phyloP scores from a whole-genome alignment of 2,329 filamentous ascomycete species.

The Sporothrix pseudoabietina region DNA sequence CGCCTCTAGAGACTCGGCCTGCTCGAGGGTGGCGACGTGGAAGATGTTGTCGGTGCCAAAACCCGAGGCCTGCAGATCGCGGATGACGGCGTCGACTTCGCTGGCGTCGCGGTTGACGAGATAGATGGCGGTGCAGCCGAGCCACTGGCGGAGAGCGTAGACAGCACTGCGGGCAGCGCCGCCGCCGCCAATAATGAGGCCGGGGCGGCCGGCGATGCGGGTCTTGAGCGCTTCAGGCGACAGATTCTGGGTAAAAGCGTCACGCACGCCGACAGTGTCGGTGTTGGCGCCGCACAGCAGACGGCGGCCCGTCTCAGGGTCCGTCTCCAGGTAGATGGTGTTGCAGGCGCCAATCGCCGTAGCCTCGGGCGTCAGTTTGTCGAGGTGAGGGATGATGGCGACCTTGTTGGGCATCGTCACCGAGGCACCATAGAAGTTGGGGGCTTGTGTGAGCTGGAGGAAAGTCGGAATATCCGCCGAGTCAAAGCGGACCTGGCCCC shows the following conservation, averaged over 20 bases:
- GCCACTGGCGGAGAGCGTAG: conserved; percentile 71
- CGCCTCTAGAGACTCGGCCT: conserved; percentile 59
- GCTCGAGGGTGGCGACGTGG: conserved; percentile 62
- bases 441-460: conserved; percentile 55
- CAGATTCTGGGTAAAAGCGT: conserved; percentile 66
- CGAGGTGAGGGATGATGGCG: conserved; percentile 70
- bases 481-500: conserved; percentile 57
- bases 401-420: conserved; percentile 88
- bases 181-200: conserved; percentile 74
- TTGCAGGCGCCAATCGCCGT: conserved; percentile 76
- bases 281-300: conserved; percentile 75
- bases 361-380: conserved; percentile 72
- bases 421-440: conserved; percentile 67
- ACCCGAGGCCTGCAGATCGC: conserved; percentile 61
- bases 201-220: conserved; percentile 51
- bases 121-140: conserved; percentile 70
- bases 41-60: conserved; percentile 59
- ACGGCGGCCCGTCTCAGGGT: conserved; percentile 47
- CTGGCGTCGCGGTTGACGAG: conserved; percentile 71
- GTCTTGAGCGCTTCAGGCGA: conserved; percentile 38
- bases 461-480: conserved; percentile 54
- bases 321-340: conserved; percentile 67
- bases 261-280: conserved; percentile 75
- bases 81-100: conserved; percentile 68
- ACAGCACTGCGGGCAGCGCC: conserved; percentile 77